Percentiles rank a stretch among this genome's conserved stretches.
Evolutionary conservation across 495 filamentous ascomycete genomes (phyloP).

Genomic region (Usnea hakonensis): DNA sequence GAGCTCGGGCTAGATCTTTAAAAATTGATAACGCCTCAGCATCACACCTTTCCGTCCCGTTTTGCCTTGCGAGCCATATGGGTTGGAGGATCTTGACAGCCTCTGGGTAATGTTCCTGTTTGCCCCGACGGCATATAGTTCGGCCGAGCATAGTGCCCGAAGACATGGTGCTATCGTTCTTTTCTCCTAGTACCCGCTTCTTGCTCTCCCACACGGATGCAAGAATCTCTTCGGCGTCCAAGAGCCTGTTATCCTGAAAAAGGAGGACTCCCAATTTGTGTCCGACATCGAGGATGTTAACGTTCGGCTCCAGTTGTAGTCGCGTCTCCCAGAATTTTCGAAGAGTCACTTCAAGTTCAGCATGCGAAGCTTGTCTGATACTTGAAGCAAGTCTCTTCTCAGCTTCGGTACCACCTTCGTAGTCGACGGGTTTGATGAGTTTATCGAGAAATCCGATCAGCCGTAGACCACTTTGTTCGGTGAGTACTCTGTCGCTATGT

Average conservation of each 20-base stretch:
- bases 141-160: constrained; percentile 1
- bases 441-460: neutral
- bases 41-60: neutral
- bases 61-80: neutral
- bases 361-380: neutral
- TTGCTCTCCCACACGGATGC: constrained; percentile 3
- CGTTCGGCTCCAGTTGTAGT: neutral
- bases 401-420: neutral
- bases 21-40: neutral
- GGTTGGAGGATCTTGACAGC: neutral
- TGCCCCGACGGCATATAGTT: neutral
- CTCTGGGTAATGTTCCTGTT: neutral
- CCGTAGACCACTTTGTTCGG: constrained; percentile 3
- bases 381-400: neutral
- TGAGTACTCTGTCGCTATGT: neutral
- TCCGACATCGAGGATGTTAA: constrained; percentile 5
- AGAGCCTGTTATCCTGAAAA: neutral
- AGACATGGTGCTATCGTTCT: neutral
- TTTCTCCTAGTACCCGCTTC: neutral
- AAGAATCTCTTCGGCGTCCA: neutral
- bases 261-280: neutral
- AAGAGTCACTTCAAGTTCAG: neutral
- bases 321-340: neutral
- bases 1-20: neutral
- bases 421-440: neutral